Conservation (phyloP, 345 rosid species). For the Rhodamnia rubescens region DNA sequence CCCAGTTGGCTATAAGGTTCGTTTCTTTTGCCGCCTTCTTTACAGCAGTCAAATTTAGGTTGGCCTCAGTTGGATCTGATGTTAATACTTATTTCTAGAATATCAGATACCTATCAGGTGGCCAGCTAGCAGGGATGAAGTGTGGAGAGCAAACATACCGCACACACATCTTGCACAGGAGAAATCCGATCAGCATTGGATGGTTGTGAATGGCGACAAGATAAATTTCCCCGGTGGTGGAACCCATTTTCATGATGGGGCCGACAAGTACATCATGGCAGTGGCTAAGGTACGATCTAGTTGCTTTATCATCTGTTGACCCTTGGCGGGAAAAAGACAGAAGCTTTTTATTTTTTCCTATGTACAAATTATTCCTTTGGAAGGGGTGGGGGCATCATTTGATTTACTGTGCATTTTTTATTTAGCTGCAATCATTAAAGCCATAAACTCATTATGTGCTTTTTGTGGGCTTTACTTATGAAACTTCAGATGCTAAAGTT, state of each 20-base stretch:
- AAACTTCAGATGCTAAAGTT: conserved; percentile 84
- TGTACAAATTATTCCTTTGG: neutral
- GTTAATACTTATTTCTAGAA: conserved; percentile 27
- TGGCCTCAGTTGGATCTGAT: conserved; percentile 20
- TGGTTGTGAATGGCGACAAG: conserved; percentile 90
- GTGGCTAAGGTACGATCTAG: conserved; percentile 56
- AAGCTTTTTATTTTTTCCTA: neutral
- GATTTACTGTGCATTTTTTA: neutral
- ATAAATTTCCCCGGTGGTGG: conserved; percentile 98
- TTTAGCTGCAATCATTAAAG: neutral
- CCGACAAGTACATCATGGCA: conserved; percentile 83
- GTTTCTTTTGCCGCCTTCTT: conserved; percentile 1
- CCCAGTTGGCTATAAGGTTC: conserved; percentile 77
- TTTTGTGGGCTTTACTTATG: conserved; percentile 1
- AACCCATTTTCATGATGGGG: conserved; percentile 93
- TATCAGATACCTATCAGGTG: conserved; percentile 87
- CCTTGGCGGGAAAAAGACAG: neutral
- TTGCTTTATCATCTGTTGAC: neutral
- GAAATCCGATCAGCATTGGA: conserved; percentile 99
- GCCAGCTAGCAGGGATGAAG: conserved; percentile 96
- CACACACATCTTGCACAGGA: conserved; percentile 93
- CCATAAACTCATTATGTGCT: neutral
- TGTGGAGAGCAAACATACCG: conserved; percentile 95
- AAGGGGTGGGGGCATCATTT: neutral
- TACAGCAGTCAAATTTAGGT: neutral